These are phyloP conservation scores for Saccharomycopsis schoenii DNA, from an alignment of 805 yeast species.

Conservation along the genomic window DNA sequence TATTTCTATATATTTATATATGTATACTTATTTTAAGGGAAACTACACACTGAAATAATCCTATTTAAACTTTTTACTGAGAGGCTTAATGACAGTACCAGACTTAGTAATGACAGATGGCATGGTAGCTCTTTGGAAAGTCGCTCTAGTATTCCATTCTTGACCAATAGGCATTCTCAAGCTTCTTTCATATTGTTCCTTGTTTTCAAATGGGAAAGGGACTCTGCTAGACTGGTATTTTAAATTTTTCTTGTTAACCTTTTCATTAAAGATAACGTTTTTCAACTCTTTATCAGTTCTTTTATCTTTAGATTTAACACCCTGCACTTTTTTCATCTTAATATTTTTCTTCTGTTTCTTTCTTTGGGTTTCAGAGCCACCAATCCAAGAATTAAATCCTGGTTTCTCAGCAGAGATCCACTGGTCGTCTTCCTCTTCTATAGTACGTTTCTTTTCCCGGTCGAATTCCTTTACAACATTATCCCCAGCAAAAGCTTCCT, in stretches of 20 bases:
- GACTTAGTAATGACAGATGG: conserved; percentile 81
- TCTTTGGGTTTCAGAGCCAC: conserved; percentile 37
- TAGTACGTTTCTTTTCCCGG: conserved; percentile 58
- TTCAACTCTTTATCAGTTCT: conserved; percentile 70
- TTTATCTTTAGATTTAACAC: conserved; percentile 60
- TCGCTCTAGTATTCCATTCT: conserved; percentile 86
- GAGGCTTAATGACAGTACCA: conserved; percentile 85
- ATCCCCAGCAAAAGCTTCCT: conserved; percentile 95
- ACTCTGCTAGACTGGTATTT: conserved; percentile 85
- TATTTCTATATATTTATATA: no score
- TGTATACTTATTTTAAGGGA: background rate
- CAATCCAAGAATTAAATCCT: conserved; percentile 99
- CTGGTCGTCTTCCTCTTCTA: conserved; percentile 75
- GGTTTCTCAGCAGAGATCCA: conserved; percentile 81
- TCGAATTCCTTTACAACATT: conserved; percentile 76
- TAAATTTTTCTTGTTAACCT: conserved; percentile 68
- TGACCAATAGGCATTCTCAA: conserved; percentile 94
- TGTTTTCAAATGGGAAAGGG: conserved; percentile 88
- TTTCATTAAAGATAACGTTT: conserved; percentile 85
- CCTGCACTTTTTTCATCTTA: conserved; percentile 62
- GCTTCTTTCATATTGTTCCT: conserved; percentile 91
- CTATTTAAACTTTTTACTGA: conserved; percentile 31
- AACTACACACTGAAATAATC: background rate
- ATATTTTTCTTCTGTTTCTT: conserved; percentile 41
- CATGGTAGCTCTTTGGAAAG: conserved; percentile 81